Conservation (phyloP, 2,329 filamentous ascomycete genomes). For the Ophiocordyceps camponoti-floridani region DNA sequence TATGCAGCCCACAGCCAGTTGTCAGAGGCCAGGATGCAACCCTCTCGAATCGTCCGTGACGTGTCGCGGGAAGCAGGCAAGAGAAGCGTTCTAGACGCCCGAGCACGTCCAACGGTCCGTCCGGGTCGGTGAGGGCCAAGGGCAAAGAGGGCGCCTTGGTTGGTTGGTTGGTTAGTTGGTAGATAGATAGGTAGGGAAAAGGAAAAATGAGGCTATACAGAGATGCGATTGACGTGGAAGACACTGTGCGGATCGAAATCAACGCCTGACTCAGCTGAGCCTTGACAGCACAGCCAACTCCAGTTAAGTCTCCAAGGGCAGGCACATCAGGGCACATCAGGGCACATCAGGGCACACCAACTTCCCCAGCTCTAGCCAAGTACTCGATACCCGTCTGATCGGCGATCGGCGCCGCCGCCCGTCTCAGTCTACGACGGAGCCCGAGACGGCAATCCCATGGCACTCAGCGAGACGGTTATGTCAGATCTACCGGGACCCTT, state of each 20-base stretch:
- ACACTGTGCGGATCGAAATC: background rate
- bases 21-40: slow-evolving; percentile 7
- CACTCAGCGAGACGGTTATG: background rate
- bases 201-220: background rate
- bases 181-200: slow-evolving; percentile 2
- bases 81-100: background rate
- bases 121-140: background rate
- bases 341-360: too few relatives aligned
- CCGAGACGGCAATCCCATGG: background rate
- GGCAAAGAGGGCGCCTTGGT: background rate
- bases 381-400: background rate
- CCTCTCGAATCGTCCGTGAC: too few relatives aligned
- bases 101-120: background rate
- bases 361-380: too few relatives aligned
- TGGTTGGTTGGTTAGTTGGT: slow-evolving; percentile 5
- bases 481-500: background rate
- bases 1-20: slow-evolving; percentile 12
- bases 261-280: too few relatives aligned
- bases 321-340: too few relatives aligned
- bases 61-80: background rate
- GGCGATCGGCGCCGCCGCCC: background rate
- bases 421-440: too few relatives aligned
- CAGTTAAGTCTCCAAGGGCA: too few relatives aligned
- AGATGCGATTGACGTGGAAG: background rate
- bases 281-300: too few relatives aligned